Evolutionary conservation across 208 protist genomes (phyloP).

Genomic region (Phytomonas serpens): DNA sequence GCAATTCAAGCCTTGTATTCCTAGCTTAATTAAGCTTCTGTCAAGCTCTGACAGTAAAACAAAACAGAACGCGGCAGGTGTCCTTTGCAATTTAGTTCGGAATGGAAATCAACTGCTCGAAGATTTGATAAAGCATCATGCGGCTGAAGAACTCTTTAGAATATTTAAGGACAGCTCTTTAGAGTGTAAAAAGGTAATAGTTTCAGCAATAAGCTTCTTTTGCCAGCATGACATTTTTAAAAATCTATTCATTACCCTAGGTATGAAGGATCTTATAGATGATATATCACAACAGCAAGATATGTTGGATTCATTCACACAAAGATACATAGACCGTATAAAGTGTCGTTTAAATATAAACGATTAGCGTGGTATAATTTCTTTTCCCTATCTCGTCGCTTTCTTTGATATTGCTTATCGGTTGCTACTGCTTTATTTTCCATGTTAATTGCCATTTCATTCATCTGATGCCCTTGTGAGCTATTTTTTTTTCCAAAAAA

Average conservation of each 20-base stretch:
- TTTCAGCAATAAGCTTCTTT: constrained; percentile 89
- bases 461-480: background rate
- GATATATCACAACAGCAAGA: constrained; percentile 40
- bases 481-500: background rate
- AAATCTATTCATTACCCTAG: constrained; percentile 39
- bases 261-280: constrained; percentile 41
- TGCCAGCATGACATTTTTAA: constrained; percentile 81
- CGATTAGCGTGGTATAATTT: background rate
- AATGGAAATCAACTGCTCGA: constrained; percentile 77
- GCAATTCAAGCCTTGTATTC: constrained; percentile 61
- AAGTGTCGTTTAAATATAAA: constrained; percentile 7
- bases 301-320: constrained; percentile 43
- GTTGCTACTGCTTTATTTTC: background rate
- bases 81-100: constrained; percentile 92
- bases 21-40: constrained; percentile 67
- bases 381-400: background rate
- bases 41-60: constrained; percentile 89
- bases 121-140: constrained; percentile 51
- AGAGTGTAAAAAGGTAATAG: constrained; percentile 64
- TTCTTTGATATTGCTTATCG: background rate
- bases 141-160: constrained; percentile 65
- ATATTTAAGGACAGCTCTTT: constrained; percentile 64
- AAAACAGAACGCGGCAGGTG: constrained; percentile 91
- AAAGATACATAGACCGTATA: constrained; percentile 48
- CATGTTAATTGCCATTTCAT: background rate